Base-by-base conservation (phyloP, 2,329 filamentous ascomycete genomes). In the Colletotrichum sansevieriae region DNA sequence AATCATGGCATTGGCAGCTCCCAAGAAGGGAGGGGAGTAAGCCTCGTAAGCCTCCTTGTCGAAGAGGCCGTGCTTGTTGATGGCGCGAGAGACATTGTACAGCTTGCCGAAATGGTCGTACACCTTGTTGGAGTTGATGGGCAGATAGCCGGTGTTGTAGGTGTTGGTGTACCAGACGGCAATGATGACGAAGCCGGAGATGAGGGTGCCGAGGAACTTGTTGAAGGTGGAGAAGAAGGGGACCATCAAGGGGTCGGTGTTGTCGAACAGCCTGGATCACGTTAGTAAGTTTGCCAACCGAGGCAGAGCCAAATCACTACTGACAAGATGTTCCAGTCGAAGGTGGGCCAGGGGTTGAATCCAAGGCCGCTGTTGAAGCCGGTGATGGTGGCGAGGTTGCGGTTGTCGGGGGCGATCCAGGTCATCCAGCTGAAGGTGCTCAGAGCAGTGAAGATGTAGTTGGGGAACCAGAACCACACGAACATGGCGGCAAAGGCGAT, bases 191-290 rank as follows among this genome's bases (percentile, higher is more conserved):
- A 87, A 84, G 72, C 84, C 83, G 49, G 83, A 86, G 39, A 87
- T 71, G 12, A 89, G 81, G 57, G 86, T 83, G 35, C 89, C 89
- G 51, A 89, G 78, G 70, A 90, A 81, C 22, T 85, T 87, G 76
- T 92, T 92, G 63, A 88, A 81, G 49, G 89, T 90, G 33, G 86
- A 87, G 77, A 88, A 86, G 74, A 85, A 85, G 3, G 85, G 85
- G 8, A 84, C 79, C 80, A 84, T 83, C 61, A 83, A 73, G 2
- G 81, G 81, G 56, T 82, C 78, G 71, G 79, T 74, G 63, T 70
- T 70, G 51, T 11, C 72, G 72, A 51, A 71, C 46, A 71, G 56
- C 43, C 64, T 67, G 25, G 3, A 6, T 6, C 11, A 8, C 29
- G 41, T 66, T 15, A 66, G 58, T 56, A 47, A 22, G 41, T 33